Base-by-base conservation (phyloP, 371 early-diverging fungal species). In the Mortierella sp. region DNA sequence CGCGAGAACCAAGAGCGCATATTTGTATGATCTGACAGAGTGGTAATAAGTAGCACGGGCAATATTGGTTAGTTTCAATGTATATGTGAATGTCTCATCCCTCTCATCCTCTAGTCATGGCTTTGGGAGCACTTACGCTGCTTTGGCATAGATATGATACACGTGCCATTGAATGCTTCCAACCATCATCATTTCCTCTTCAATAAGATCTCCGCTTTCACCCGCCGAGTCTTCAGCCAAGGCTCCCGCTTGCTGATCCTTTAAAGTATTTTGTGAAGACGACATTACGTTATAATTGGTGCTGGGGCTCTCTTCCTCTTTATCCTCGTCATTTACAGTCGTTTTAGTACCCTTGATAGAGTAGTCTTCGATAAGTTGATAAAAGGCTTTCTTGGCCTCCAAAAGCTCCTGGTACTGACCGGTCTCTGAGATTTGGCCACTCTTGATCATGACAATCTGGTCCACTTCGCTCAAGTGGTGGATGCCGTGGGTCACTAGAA, bases 401-500 rank as follows among this genome's bases (percentile, higher is more conserved):
- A 82, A 79, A 30, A 90, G 43, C n/a, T 85, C 81, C 9, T 68
- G 23, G 30, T 82, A 82, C 0, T 68, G 59, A 5, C 87, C 88
- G 15, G 57, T 68, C 19, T 80, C 52, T 1, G 76, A 68, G 14
- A 83, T 62, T 12, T 71, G 63, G 11, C 94, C 95, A 28, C 83
- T 80, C 16, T 84, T 70, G 48, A 96, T 56, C 37, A 90, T 85
- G 0, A 93, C 87, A 7, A 95, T 72, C 29, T 83, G 83, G 58
- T 86, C 84, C 28, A 88, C 84, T 43, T 87, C 85, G 16, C 83
- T 81, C 37, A 96, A 69, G 59, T 94, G 86, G 4, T 86, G 82
- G 3, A 95, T 91, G 46, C 94, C 93, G 76, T 97, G 97, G 0
- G 97, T 96, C 4, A 95, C 93, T 48, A 98, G 82, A 14, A 98